Base-by-base conservation (phyloP, 2,329 filamentous ascomycete species). In the Fusarium pilosicola region DNA sequence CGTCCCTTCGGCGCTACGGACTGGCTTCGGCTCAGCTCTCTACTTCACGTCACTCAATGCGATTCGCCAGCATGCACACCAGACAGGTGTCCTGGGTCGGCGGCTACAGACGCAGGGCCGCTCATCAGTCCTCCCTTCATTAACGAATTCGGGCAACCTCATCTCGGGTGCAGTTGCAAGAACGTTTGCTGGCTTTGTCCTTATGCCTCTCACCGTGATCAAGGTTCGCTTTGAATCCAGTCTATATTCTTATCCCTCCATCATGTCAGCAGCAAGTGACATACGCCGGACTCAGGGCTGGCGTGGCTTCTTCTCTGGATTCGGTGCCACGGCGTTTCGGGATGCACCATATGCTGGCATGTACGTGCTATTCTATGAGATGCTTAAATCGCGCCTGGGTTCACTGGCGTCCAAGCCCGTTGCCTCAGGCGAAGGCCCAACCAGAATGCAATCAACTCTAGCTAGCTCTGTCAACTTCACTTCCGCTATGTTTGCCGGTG, bases 321-420 rank as follows among this genome's bases (percentile, higher is more conserved):
- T 97, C 79, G 96, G 96, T 46, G 96, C 96, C 4, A 99, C 96
- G 0, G 94, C 96, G 2, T 90, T 97, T 34, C 89, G 96, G 51
- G 96, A 99, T 82, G 96, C 95, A n/a, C 96, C 96, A 0, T 98
- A 98, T 80, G 96, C 96, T 1, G 96, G 96, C 0, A 86, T 98
- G 22, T 99, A 99, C 79, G 94, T 99, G 2, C 85, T 98, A 13
- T 93, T 97, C 76, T 99, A 99, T 83, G 96, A 99, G 84, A 89
- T 94, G 79, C 87, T 91, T 65, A 97, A 97, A 83, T 88, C 86
- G 56, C 85, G 86, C 20, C 84, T 96, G 6, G 78, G 79, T 6
- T 70, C 73, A 11, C 45, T 81, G 34, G 70, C 65, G 26, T 75
- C 70, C 15, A 69, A 71, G 32, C 61, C 60, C 51, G 69, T 34